Conservation (phyloP, 202 grass and related monocot genomes). For the Eragrostis tef region DNA sequence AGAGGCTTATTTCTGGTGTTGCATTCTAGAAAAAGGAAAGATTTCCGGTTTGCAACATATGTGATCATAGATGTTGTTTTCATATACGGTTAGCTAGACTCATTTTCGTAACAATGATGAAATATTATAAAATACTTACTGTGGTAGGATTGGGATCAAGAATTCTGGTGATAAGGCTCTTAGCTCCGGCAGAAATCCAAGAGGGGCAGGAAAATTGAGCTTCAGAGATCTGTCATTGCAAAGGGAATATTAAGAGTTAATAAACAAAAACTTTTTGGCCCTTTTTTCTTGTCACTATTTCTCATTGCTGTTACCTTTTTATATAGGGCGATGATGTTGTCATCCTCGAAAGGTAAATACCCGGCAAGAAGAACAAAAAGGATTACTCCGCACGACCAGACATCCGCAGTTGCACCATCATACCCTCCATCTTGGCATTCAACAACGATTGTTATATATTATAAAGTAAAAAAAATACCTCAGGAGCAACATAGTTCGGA, state of each 20-base stretch:
- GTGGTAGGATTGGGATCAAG: constrained; percentile 77
- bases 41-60: background rate
- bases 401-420: constrained; percentile 79
- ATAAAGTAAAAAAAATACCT: constrained; percentile 54
- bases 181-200: constrained; percentile 86
- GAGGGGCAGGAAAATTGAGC: constrained; percentile 79
- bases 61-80: too few relatives aligned
- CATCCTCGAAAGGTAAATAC: constrained; percentile 90
- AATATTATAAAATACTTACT: constrained; percentile 56
- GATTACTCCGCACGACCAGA: constrained; percentile 92
- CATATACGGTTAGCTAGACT: background rate
- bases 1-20: background rate
- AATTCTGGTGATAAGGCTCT: constrained; percentile 79
- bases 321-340: constrained; percentile 78
- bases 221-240: constrained; percentile 66
- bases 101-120: background rate
- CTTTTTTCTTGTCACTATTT: constrained; percentile 2
- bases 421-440: constrained; percentile 72
- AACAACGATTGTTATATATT: background rate
- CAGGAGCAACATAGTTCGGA: constrained; percentile 91
- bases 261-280: background rate
- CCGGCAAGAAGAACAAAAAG: constrained; percentile 81
- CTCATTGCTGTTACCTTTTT: constrained; percentile 59
- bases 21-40: background rate
- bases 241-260: constrained; percentile 31